Evolutionary conservation across 495 filamentous ascomycete species (phyloP), one percentile per base, ranked within the genome.

Genomic region (Aspergillus hancockii): DNA sequence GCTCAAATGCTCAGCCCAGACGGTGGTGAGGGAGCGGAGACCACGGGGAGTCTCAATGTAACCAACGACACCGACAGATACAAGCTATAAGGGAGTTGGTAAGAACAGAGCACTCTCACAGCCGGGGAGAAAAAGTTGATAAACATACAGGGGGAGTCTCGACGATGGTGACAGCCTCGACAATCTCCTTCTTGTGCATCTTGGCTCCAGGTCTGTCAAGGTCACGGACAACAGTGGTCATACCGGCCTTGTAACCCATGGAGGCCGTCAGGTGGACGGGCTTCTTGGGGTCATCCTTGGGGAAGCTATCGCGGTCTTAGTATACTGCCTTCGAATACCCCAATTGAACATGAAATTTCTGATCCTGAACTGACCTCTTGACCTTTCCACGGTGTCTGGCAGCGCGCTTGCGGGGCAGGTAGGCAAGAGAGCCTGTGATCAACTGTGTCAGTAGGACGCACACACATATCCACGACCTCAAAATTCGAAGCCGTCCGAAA

Each of bases 191-290:
- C 91, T 98, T 98, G 88, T 99, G 90, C 83, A 94, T 89, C 88
- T 99, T 99, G 70, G 95, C 95, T 80, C 95, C 95, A 60, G 95
- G 95, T 75, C 95, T 90, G 86, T 99, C 95, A 74, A 99, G 87
- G 80, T 99, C 95, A 82, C 95, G 95, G 77, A 99, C 95, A 81
- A 98, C 93, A 67, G 95, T 99, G 77, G 91, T 97, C 95, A 99
- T 99, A 82, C 95, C 95, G 74, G 95, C 95, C 90, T 99, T 99
- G 89, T 99, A 99, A 76, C 95, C 95, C 86, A 99, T 92, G 73
- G 90, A 84, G 77, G 95, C 95, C 62, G 95, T 99, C 68, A 99
- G 85, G 84, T 99, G 95, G 79, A 98, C 93, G 70, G 93, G 90
- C 85, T 98, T 94, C 88, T 98, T 98, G 66, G 92, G 81, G 85